Percentiles rank a stretch among this genome's conserved stretches.
Evolutionary conservation across 2,329 filamentous ascomycete species (phyloP).

Genomic region (Fusarium albosuccineum): DNA sequence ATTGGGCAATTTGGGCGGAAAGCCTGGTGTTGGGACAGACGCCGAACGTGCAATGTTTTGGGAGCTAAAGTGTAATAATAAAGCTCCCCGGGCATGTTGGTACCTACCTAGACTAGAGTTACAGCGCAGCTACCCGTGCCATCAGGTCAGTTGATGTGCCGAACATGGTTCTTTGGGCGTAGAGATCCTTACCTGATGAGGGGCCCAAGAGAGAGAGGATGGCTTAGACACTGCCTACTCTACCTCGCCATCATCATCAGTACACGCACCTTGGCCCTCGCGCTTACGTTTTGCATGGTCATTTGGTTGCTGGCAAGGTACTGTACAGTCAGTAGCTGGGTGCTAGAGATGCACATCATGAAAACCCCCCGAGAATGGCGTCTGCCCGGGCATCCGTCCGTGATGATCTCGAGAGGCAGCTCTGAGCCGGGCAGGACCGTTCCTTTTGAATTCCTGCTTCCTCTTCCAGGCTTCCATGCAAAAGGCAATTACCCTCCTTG

Average conservation of each 20-base stretch:
- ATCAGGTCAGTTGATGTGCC: constrained; percentile 17
- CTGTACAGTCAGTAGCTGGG: too few species aligned
- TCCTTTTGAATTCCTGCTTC: too few species aligned
- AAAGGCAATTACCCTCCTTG: neutral
- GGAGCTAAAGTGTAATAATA: constrained; percentile 7
- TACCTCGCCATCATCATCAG: neutral
- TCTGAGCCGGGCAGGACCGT: neutral
- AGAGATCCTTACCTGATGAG: constrained; percentile 7
- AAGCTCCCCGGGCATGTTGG: neutral
- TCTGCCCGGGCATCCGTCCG: neutral
- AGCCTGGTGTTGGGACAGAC: constrained; percentile 11
- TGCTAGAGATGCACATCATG: too few species aligned
- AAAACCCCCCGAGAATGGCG: neutral
- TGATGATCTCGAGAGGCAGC: neutral
- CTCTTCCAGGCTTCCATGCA: too few species aligned
- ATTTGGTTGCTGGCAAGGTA: neutral
- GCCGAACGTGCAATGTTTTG: neutral
- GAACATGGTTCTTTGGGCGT: constrained; percentile 13
- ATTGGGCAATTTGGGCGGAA: constrained; percentile 25
- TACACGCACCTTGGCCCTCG: neutral
- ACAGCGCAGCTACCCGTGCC: constrained; percentile 10
- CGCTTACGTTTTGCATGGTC: neutral
- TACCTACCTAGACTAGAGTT: neutral
- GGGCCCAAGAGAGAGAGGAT: neutral
- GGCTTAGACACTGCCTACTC: neutral